Percentiles rank a stretch among this genome's conserved stretches.
phyloP scores from a whole-genome alignment of 495 filamentous ascomycete genomes.

The Aspergillus nanangensis region DNA sequence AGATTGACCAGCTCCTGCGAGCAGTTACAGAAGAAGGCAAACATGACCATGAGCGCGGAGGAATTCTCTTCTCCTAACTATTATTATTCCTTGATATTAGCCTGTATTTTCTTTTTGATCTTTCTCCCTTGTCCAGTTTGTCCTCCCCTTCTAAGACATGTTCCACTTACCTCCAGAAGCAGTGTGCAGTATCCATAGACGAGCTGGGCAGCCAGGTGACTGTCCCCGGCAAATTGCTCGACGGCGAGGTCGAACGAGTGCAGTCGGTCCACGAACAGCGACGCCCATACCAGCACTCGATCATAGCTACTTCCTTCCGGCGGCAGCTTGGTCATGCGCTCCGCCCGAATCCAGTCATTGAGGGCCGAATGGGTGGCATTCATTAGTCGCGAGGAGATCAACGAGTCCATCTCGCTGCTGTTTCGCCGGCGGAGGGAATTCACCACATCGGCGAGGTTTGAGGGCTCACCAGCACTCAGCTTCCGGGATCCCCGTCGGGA shows the following conservation, averaged over 20 bases:
- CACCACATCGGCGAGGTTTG: slow-evolving; percentile 17
- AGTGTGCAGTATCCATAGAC: slow-evolving; percentile 35
- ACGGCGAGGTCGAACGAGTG: slow-evolving; percentile 32
- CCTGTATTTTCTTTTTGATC: no score
- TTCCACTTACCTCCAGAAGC: slow-evolving; percentile 38
- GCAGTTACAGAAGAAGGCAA: slow-evolving; percentile 33
- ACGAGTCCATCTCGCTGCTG: slow-evolving; percentile 14
- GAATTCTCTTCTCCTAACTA: slow-evolving; percentile 34
- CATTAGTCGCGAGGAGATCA: slow-evolving; percentile 8
- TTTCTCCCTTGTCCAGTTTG: no score
- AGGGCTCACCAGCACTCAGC: slow-evolving; percentile 10
- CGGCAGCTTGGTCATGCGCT: slow-evolving; percentile 35
- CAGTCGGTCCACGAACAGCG: slow-evolving; percentile 17
- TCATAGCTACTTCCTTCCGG: slow-evolving; percentile 38
- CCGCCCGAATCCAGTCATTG: slow-evolving; percentile 18
- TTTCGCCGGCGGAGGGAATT: slow-evolving; percentile 15
- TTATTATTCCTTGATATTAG: no score
- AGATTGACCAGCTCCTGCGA: slow-evolving; percentile 29
- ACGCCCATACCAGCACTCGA: slow-evolving; percentile 35
- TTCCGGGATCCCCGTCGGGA: slow-evolving; percentile 21
- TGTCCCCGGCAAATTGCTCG: slow-evolving; percentile 30
- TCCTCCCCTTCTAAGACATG: no score
- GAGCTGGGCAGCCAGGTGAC: slow-evolving; percentile 32
- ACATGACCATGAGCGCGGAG: slow-evolving; percentile 24
- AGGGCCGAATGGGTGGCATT: slow-evolving; percentile 23